These are phyloP conservation scores for Boletus subcaerulescens DNA, from an alignment of 768 basidiomycete species.

Conservation along the genomic window DNA sequence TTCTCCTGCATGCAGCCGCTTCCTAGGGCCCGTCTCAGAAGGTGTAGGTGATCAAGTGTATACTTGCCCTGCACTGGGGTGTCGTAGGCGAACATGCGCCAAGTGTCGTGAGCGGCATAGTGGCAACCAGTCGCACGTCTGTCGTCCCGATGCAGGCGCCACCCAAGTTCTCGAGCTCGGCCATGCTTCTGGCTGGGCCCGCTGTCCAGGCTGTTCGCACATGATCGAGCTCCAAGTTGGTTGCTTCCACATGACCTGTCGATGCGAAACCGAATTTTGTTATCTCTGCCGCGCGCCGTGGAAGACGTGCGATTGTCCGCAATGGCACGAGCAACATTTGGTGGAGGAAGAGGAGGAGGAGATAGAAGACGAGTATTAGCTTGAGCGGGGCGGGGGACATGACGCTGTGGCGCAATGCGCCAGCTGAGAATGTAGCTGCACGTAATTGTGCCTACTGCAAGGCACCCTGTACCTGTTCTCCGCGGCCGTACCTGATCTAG, in stretches of 20 bases:
- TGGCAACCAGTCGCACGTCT: slow-evolving; percentile 24
- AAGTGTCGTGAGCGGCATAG: slow-evolving; percentile 24
- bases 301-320: slow-evolving; percentile 62
- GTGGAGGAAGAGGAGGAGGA: slow-evolving; percentile 11
- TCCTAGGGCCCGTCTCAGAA: slow-evolving; percentile 34
- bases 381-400: background rate
- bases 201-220: slow-evolving; percentile 39
- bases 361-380: background rate
- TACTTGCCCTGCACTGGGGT: slow-evolving; percentile 19
- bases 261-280: slow-evolving; percentile 40
- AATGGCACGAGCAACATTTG: slow-evolving; percentile 56
- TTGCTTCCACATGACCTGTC: slow-evolving; percentile 42
- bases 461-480: no score
- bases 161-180: slow-evolving; percentile 28
- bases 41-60: slow-evolving; percentile 9
- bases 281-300: slow-evolving; percentile 52
- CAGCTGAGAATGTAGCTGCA: no score
- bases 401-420: no score
- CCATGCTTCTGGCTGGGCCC: slow-evolving; percentile 32
- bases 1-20: slow-evolving; percentile 34
- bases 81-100: slow-evolving; percentile 23
- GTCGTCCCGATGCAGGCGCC: slow-evolving; percentile 24
- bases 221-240: slow-evolving; percentile 38
- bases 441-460: no score
- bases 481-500: no score